Evolutionary conservation across 495 filamentous ascomycete species (phyloP).

Genomic region (Talaromyces nanjingensis): DNA sequence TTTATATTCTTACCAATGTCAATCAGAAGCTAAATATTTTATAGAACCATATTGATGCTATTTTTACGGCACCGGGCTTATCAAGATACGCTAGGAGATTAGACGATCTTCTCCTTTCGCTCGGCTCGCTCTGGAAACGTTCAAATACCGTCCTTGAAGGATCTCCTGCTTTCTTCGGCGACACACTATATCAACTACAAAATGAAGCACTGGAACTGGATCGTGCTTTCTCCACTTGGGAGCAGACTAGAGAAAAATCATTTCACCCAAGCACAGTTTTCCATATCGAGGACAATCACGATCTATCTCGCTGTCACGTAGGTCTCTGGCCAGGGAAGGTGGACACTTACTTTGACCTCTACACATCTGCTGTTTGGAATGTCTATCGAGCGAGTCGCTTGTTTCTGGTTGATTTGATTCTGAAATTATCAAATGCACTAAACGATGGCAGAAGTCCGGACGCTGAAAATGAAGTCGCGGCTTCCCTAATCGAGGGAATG

Average conservation of each 20-base stretch:
- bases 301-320: not conserved
- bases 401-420: slow-evolving; percentile 14
- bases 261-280: slow-evolving; percentile 15
- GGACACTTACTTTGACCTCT: slow-evolving; percentile 20
- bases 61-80: not conserved
- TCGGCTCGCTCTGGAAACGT: slow-evolving; percentile 14
- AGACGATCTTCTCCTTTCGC: slow-evolving; percentile 14
- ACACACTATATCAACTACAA: slow-evolving; percentile 6
- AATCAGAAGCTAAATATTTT: not conserved
- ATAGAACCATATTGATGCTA: slow-evolving; percentile 1
- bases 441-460: slow-evolving; percentile 7
- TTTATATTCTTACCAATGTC: not conserved
- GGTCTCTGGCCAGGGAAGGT: slow-evolving; percentile 18
- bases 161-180: not conserved
- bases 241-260: slow-evolving; percentile 11
- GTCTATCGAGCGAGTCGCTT: slow-evolving; percentile 20
- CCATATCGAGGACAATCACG: not conserved
- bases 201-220: slow-evolving; percentile 14
- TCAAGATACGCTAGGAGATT: slow-evolving; percentile 6
- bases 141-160: slow-evolving; percentile 7
- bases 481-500: slow-evolving; percentile 16
- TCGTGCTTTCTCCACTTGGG: slow-evolving; percentile 12
- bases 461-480: slow-evolving; percentile 1
- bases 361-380: slow-evolving; percentile 26
- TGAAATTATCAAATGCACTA: slow-evolving; percentile 10